Evolutionary conservation across 169 alveolate genomes (phyloP).

Genomic region (Eimeria maxima): DNA sequence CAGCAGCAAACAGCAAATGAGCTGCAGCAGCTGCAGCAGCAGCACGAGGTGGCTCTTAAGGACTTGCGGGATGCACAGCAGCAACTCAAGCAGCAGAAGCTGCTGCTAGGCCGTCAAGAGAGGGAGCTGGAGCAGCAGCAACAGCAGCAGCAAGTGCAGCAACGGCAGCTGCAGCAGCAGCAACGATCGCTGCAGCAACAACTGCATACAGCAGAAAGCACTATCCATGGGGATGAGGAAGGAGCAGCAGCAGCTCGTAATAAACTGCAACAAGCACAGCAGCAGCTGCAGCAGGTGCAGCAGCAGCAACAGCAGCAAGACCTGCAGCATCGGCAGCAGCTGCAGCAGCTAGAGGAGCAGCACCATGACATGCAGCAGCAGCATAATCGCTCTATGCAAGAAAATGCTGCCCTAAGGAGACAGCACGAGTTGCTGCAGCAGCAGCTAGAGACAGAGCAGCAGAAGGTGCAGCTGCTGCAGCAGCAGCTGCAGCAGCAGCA

Average conservation of each 20-base stretch:
- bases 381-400: slow-evolving; percentile 12
- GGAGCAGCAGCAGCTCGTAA: slow-evolving; percentile 39
- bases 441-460: slow-evolving; percentile 56
- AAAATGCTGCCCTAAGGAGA: slow-evolving; percentile 28
- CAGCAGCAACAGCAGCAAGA: slow-evolving; percentile 32
- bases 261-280: slow-evolving; percentile 61
- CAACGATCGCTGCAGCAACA: slow-evolving; percentile 57
- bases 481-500: slow-evolving; percentile 66
- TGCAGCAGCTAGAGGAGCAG: slow-evolving; percentile 47
- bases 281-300: slow-evolving; percentile 72
- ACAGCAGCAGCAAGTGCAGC: slow-evolving; percentile 55
- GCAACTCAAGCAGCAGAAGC: slow-evolving; percentile 58
- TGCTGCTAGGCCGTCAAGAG: slow-evolving; percentile 34
- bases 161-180: slow-evolving; percentile 14
- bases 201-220: slow-evolving; percentile 61
- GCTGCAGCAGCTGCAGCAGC: slow-evolving; percentile 76
- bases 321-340: slow-evolving; percentile 59
- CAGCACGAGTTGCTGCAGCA: slow-evolving; percentile 71
- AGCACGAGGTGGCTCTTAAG: slow-evolving; percentile 14
- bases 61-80: slow-evolving; percentile 36
- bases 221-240: background rate
- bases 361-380: slow-evolving; percentile 60
- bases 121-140: slow-evolving; percentile 61
- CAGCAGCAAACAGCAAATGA: slow-evolving; percentile 30
- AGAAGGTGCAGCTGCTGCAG: slow-evolving; percentile 6